These are phyloP conservation scores for Climacium dendroides DNA, from an alignment of 225 moss, liverwort and hornwort species.

Conservation along the genomic window DNA sequence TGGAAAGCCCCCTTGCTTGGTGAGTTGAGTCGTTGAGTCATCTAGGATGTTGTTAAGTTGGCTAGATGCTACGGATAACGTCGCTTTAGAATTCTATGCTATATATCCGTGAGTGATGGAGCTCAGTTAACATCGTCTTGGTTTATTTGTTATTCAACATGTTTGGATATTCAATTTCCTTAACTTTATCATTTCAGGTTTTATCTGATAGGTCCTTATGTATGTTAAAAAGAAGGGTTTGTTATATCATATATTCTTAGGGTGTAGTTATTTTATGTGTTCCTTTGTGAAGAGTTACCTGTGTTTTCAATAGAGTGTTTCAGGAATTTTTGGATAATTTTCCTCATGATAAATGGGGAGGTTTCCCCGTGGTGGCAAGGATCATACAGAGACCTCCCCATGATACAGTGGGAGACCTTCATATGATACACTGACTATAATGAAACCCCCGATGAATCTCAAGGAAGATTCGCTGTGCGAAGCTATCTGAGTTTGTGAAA, in stretches of 20 bases:
- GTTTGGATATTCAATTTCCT: neutral
- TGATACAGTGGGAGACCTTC: neutral
- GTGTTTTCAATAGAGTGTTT: neutral
- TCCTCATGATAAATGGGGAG: neutral
- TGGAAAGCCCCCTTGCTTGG: constrained; percentile 85
- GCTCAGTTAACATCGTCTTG: neutral
- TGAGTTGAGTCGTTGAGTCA: constrained; percentile 13
- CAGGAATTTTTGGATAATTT: neutral
- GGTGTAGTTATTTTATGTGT: neutral
- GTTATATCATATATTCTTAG: neutral
- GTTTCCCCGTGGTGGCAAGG: neutral
- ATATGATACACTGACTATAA: neutral
- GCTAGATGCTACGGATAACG: neutral
- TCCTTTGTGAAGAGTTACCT: neutral
- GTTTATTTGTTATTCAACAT: neutral
- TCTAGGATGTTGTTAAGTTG: neutral
- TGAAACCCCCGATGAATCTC: neutral
- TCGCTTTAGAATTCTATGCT: neutral
- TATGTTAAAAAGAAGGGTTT: neutral
- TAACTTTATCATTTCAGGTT: neutral
- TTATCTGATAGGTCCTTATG: neutral
- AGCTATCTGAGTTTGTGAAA: neutral
- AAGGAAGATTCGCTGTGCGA: neutral
- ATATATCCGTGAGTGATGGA: neutral
- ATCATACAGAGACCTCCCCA: neutral